These are phyloP conservation scores for Takashimella koratensis DNA, from an alignment of 1,284 basidiomycete species.

Conservation along the genomic window DNA sequence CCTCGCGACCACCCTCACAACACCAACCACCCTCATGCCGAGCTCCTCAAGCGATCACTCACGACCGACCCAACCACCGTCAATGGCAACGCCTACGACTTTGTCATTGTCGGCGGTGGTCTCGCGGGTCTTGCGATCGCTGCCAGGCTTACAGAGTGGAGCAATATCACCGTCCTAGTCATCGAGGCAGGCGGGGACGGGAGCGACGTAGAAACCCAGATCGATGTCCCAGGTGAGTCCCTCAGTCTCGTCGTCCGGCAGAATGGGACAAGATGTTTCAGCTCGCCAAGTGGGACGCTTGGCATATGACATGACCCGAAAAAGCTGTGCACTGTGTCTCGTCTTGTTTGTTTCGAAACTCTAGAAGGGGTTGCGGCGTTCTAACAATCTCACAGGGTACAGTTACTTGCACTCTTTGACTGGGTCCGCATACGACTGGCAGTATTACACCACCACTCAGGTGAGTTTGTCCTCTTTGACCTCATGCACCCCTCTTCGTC, in stretches of 20 bases:
- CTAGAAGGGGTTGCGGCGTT: no score
- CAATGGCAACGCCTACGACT: constrained; percentile 40
- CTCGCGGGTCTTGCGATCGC: constrained; percentile 70
- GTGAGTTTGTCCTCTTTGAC: constrained; percentile 18
- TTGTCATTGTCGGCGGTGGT: constrained; percentile 57
- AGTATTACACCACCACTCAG: constrained; percentile 58
- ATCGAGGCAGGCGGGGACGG: constrained; percentile 68
- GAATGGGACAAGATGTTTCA: no score
- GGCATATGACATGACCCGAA: no score
- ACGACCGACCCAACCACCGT: constrained; percentile 32
- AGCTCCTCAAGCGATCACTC: constrained; percentile 20
- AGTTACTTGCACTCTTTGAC: constrained; percentile 43
- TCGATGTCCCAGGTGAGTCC: constrained; percentile 52
- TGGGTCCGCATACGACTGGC: constrained; percentile 61
- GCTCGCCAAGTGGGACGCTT: no score
- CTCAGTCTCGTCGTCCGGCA: no score
- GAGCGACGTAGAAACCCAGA: constrained; percentile 49
- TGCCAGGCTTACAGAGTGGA: constrained; percentile 63
- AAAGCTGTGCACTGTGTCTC: no score
- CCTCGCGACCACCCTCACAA: not conserved
- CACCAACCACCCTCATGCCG: constrained; percentile 4
- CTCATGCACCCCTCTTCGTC: constrained; percentile 15
- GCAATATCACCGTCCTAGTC: constrained; percentile 63
- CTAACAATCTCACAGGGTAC: constrained; percentile 24
- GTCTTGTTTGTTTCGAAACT: no score